Evolutionary conservation across 768 basidiomycete genomes (phyloP).

Genomic region (Porpolomopsis calyptriformis): DNA sequence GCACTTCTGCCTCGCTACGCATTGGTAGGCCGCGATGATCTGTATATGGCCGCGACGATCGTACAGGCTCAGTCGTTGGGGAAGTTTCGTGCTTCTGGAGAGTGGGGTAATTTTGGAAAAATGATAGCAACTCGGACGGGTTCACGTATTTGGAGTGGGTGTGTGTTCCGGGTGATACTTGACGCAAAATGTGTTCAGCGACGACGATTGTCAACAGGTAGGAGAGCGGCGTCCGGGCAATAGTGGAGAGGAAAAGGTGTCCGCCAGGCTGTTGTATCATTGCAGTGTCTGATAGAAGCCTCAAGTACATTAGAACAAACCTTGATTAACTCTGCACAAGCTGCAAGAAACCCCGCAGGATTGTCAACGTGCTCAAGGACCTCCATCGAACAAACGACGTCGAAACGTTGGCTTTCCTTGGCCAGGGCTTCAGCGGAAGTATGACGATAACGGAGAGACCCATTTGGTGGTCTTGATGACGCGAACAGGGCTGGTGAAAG

Average conservation of each 20-base stretch:
- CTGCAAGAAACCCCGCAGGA: conserved; percentile 70
- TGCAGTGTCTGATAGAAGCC: neutral
- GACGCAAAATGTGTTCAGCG: conserved; percentile 72
- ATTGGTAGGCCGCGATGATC: conserved; percentile 36
- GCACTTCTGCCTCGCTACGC: conserved; percentile 65
- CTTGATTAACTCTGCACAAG: conserved; percentile 80
- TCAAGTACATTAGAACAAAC: conserved; percentile 29
- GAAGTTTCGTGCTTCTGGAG: conserved; percentile 3
- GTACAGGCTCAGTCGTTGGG: conserved; percentile 5
- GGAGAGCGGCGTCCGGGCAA: conserved; percentile 59
- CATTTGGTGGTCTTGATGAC: neutral
- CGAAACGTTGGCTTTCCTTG: conserved; percentile 55
- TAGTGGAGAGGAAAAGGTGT: conserved; percentile 90
- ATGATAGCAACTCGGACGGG: conserved; percentile 72
- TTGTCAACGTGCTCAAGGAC: conserved; percentile 97
- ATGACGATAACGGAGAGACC: conserved; percentile 54
- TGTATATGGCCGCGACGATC: conserved; percentile 33
- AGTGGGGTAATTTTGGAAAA: conserved; percentile 56
- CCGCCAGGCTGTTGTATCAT: conserved; percentile 67
- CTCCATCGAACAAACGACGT: conserved; percentile 95
- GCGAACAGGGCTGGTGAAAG: conserved; percentile 29
- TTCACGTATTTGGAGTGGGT: conserved; percentile 85
- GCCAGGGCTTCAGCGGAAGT: conserved; percentile 68
- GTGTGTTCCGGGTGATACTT: conserved; percentile 84
- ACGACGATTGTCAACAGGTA: conserved; percentile 44